Evolutionary conservation across 441 rosid genomes (phyloP), one percentile per base, ranked within the genome.

Genomic region (Bruguiera hainesii): DNA sequence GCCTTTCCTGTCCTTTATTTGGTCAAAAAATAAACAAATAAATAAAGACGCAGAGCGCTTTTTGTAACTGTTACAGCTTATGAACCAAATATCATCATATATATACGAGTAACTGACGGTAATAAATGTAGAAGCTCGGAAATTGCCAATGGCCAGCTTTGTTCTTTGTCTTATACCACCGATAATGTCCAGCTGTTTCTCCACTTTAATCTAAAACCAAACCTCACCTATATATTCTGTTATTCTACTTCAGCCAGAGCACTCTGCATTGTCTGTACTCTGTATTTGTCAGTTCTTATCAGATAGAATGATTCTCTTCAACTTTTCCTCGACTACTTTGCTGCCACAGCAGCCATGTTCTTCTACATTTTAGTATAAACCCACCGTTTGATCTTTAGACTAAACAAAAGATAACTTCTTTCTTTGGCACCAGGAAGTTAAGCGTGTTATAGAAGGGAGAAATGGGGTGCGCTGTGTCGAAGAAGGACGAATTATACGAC

Each of bases 381-480:
- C 23, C 42, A 29, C 31, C 23, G 1, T 52, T 37, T 10, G 46
- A 39, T 18, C 30, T 42, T 56, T 26, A 48, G 56, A 10, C 9
- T 23, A n/a, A 42, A 55, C 35, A 37, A 28, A 35, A 42, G 19
- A 42, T 25, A 51, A 37, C 26, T 49, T 68, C 7, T 39, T 65
- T 4, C 19, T 56, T 65, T 25, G 11, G 37, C 50, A 7, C 19
- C 57, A 8, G 56, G 39, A 48, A 29, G 39, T 35, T 15, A 28
- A 57, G 25, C 58, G 16, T 31, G 5, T 15, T 0, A 20, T n/a
- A 21, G 39, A 26, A 30, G 58, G 58, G 16, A 21, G 72, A 60
- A 29, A 86, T 86, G 91, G 88, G 89, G 3, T 81, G 85, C 72
- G 84, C 64, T 33, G 62, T 76, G 66, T 79, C 84, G n/a, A 86